Evolutionary conservation across 441 rosid genomes (phyloP).

Genomic region (Mallotus repandus): DNA sequence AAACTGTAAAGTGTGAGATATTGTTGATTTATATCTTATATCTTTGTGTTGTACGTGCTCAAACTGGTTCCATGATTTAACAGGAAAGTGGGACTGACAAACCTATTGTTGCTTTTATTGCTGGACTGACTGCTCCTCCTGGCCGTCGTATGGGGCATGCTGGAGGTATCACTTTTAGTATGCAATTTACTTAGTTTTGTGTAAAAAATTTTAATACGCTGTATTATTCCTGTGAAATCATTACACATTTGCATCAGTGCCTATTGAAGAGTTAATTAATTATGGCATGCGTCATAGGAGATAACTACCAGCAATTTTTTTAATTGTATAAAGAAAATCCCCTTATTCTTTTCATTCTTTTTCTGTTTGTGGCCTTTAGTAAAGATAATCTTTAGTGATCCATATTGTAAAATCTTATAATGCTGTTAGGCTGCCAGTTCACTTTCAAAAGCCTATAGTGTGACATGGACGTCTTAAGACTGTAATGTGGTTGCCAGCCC

Average conservation of each 20-base stretch:
- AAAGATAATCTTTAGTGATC: background rate
- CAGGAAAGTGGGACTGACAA: conserved; percentile 96
- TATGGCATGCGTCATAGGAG: too few relatives aligned
- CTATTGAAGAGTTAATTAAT: background rate
- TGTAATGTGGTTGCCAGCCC: background rate
- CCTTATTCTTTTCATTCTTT: background rate
- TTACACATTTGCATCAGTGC: background rate
- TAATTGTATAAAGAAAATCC: background rate
- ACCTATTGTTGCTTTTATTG: conserved; percentile 95
- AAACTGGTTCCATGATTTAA: conserved; percentile 22
- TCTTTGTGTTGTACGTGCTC: background rate
- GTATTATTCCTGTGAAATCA: too few relatives aligned
- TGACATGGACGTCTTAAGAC: background rate
- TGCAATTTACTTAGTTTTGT: background rate
- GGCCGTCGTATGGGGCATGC: conserved; percentile 99
- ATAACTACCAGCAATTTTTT: background rate
- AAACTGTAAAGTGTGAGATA: background rate
- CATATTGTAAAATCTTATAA: background rate
- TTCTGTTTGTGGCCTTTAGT: background rate
- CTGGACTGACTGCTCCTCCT: conserved; percentile 98
- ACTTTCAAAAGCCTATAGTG: background rate
- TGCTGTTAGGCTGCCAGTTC: background rate
- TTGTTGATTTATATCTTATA: background rate
- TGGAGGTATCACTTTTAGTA: conserved; percentile 58
- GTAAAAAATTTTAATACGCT: background rate